Percentiles rank a stretch among this genome's conserved stretches.
Conservation (phyloP, 495 filamentous ascomycete genomes). For the Hypoxylon crocopeplum region DNA sequence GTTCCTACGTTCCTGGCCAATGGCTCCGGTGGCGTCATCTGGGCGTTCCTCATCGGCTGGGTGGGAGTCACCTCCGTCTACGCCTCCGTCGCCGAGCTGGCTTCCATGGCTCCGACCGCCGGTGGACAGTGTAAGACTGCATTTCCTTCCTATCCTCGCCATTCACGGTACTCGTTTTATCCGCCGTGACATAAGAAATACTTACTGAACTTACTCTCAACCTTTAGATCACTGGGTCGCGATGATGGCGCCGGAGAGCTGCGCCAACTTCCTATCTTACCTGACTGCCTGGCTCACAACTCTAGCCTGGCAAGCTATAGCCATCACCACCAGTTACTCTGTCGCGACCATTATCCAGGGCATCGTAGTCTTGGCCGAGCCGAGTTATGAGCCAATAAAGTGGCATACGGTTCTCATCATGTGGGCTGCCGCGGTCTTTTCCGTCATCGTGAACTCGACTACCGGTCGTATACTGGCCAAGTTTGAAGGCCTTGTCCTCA, state of each 20-base stretch:
- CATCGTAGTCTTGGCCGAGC: conserved; percentile 16
- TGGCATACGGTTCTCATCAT: conserved; percentile 61
- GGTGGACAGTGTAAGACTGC: conserved; percentile 34
- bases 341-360: conserved; percentile 18
- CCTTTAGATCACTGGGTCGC: conserved; percentile 31
- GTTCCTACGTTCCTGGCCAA: conserved; percentile 45
- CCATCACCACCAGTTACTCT: conserved; percentile 11
- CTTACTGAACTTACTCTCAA: neutral
- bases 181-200: neutral
- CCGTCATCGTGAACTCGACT: conserved; percentile 54
- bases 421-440: conserved; percentile 48
- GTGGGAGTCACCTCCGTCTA: conserved; percentile 54
- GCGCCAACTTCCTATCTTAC: conserved; percentile 25
- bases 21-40: conserved; percentile 60
- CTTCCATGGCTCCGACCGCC: conserved; percentile 51
- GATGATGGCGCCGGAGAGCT: conserved; percentile 27
- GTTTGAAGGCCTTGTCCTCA: conserved; percentile 54
- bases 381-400: conserved; percentile 10
- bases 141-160: neutral
- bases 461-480: conserved; percentile 50
- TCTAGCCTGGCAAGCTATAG: conserved; percentile 24
- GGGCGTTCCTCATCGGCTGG: conserved; percentile 60
- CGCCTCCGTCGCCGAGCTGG: conserved; percentile 55
- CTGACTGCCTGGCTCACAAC: conserved; percentile 30
- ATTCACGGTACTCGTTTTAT: neutral